Base-by-base conservation (phyloP, 1,284 basidiomycete species). In the Violaceomyces palustris region DNA sequence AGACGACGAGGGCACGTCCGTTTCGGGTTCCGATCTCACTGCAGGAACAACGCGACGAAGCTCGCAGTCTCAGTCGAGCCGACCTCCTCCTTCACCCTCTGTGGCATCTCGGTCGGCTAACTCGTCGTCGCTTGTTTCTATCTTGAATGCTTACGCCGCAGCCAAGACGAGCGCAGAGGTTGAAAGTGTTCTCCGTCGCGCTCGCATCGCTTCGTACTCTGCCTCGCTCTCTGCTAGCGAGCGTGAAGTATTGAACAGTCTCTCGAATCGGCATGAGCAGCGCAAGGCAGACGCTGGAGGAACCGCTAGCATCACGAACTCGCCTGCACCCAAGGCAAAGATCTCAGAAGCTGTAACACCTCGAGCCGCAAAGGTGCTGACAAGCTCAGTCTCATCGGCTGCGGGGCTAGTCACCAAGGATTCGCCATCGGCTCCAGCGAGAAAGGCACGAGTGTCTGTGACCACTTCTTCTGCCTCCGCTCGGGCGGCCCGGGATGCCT, bases 161-260 rank as follows among this genome's bases (percentile, higher is more conserved):
- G 66, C 66, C n/a, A 69, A 69, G 57, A 69, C 64, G 23, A 50
- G 59, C 2, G 50, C 62, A 6, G 66, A 69, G 42, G 26, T 67
- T 10, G 66, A 69, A 25, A 60, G 49, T 17, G 66, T 67, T 14
- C 33, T 67, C 18, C 44, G 64, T 21, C 43, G 64, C 12, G 66
- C 66, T 12, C 50, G 64, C 17, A 54, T 67, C 23, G 60, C 64
- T 6, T 51, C 62, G 22, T 60, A 64, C 39, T 62, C 66, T 22
- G 50, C 52, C 28, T 53, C 33, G 2, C 49, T 69, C 4, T 42
- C 64, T 5, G 44, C 53, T 1, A 58, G 44, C 39, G 66, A 69
- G 26, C 48, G 59, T 12, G 66, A 69, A 31, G 62, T 61, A 28
- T 47, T 69, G 14, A 58, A 55, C 40, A 52, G 27, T 24, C 59